phyloP scores from a whole-genome alignment of 2,329 filamentous ascomycete genomes.

The Calonectria leucothoes region DNA sequence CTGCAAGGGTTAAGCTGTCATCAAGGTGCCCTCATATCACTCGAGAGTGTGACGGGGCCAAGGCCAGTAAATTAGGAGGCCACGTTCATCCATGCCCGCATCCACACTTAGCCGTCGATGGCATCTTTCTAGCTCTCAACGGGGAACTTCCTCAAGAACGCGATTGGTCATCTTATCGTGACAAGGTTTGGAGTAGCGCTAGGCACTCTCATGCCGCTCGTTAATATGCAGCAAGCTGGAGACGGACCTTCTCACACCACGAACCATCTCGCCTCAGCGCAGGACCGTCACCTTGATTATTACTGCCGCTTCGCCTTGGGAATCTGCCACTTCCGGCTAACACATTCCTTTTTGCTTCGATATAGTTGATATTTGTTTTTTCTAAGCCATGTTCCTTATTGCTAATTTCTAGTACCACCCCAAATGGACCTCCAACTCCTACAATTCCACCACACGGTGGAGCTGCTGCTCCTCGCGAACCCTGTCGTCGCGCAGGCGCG shows the following conservation, averaged over 20 bases:
- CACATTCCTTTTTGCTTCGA: background rate
- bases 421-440: background rate
- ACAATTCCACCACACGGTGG: background rate
- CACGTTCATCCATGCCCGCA: background rate
- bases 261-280: background rate
- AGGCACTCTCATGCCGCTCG: background rate
- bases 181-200: background rate
- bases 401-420: background rate
- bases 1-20: background rate
- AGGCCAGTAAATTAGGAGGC: background rate
- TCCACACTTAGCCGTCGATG: background rate
- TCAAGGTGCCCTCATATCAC: background rate
- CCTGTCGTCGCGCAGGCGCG: background rate
- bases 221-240: background rate
- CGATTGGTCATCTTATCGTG: background rate
- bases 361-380: background rate
- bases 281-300: background rate
- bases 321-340: background rate
- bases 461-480: slow-evolving; percentile 1
- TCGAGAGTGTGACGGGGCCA: background rate
- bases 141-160: background rate
- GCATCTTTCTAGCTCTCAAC: background rate
- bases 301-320: background rate
- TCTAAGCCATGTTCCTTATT: background rate
- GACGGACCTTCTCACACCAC: background rate